phyloP scores from a whole-genome alignment of 495 filamentous ascomycete genomes.

The Cenococcum geophilum region DNA sequence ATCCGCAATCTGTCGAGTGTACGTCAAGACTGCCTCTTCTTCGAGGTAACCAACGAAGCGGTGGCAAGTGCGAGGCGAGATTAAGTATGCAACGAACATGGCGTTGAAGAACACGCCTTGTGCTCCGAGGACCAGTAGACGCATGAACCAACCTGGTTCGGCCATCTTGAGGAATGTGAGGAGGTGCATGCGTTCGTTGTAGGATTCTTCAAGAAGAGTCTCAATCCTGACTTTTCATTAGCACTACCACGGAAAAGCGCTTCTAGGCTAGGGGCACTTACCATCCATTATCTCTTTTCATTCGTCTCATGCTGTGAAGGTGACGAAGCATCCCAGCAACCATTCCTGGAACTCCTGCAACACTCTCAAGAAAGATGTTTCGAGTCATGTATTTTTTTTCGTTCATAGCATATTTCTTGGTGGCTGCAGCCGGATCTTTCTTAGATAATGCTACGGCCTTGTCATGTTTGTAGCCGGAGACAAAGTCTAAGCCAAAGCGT shows the following conservation, averaged over 20 bases:
- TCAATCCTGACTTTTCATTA: constrained; percentile 58
- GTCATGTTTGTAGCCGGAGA: constrained; percentile 67
- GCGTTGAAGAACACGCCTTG: constrained; percentile 91
- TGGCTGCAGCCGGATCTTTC: constrained; percentile 38
- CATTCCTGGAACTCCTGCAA: constrained; percentile 95
- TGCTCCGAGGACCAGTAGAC: constrained; percentile 73
- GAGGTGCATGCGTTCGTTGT: constrained; percentile 95
- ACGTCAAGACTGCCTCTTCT: constrained; percentile 94
- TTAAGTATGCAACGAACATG: constrained; percentile 82
- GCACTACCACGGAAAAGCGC: background rate
- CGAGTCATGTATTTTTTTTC: constrained; percentile 74
- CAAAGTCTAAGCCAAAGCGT: constrained; percentile 61
- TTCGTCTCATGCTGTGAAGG: constrained; percentile 68
- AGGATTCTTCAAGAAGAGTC: constrained; percentile 86
- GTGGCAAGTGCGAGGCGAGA: constrained; percentile 85
- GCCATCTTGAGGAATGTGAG: constrained; percentile 91
- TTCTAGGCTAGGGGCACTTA: constrained; percentile 22
- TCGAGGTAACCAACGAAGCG: constrained; percentile 96
- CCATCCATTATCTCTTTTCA: constrained; percentile 96
- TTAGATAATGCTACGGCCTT: constrained; percentile 43
- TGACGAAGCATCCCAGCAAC: constrained; percentile 92
- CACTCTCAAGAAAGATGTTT: constrained; percentile 88
- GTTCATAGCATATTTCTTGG: constrained; percentile 55
- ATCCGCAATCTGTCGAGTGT: constrained; percentile 79
- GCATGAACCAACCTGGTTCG: constrained; percentile 86